Percentiles rank a stretch among this genome's conserved stretches.
Evolutionary conservation across 2,329 filamentous ascomycete genomes (phyloP).

Genomic region (Juglanconis juglandina): DNA sequence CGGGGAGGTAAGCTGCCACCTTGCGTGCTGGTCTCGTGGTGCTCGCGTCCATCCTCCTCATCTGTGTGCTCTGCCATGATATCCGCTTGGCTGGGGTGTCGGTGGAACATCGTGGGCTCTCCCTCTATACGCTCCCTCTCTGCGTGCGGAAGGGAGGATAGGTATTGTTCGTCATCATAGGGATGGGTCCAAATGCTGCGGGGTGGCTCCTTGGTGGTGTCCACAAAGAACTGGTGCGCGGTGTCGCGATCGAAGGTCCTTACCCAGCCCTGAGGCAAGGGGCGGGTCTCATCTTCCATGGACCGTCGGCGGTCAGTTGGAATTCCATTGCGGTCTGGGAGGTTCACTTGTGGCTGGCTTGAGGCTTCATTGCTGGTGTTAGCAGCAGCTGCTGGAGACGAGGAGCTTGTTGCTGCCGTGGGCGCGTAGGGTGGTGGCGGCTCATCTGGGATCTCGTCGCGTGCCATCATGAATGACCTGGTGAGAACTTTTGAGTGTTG

Average conservation of each 20-base stretch:
- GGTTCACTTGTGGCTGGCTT: conserved; percentile 17
- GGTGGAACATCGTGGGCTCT: neutral
- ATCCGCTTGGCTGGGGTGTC: conserved; percentile 8
- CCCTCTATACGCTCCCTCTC: conserved; percentile 45
- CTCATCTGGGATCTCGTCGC: neutral
- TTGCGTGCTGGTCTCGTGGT: conserved; percentile 15
- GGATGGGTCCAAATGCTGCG: conserved; percentile 60
- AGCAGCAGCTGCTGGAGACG: conserved; percentile 1
- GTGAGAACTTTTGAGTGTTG: neutral
- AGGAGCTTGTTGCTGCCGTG: conserved; percentile 23
- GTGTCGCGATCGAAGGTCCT: conserved; percentile 51
- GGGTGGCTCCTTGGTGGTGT: conserved; percentile 51
- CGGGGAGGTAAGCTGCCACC: conserved; percentile 19
- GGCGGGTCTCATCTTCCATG: conserved; percentile 59
- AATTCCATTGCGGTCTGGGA: conserved; percentile 47
- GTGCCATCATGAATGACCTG: neutral
- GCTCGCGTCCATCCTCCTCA: conserved; percentile 34
- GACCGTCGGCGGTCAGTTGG: conserved; percentile 48
- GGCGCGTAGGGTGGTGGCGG: conserved; percentile 34
- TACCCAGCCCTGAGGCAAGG: conserved; percentile 54
- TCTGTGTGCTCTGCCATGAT: conserved; percentile 35
- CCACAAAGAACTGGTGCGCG: conserved; percentile 61
- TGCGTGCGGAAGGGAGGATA: conserved; percentile 42
- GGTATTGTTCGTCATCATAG: conserved; percentile 55
- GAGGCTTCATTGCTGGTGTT: conserved; percentile 11